These are phyloP conservation scores for Fusarium staphyleae DNA, from an alignment of 2,329 filamentous ascomycete genomes.

Conservation along the genomic window DNA sequence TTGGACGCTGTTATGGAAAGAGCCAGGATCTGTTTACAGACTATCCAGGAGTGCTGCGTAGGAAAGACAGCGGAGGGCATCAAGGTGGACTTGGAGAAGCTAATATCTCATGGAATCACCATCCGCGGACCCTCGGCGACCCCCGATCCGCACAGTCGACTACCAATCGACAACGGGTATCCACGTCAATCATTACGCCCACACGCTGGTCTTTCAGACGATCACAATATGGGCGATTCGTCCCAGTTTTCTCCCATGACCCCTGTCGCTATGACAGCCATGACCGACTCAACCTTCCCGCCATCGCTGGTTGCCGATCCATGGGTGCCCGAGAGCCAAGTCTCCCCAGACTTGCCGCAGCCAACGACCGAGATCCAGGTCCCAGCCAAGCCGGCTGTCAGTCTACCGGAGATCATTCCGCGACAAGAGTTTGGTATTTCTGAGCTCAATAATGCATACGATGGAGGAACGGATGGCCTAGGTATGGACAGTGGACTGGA, in stretches of 20 bases:
- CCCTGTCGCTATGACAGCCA: constrained; percentile 28
- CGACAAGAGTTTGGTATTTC: constrained; percentile 45
- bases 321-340: constrained; percentile 42
- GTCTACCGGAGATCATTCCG: constrained; percentile 32
- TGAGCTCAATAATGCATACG: constrained; percentile 59
- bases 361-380: constrained; percentile 28
- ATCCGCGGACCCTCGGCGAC: constrained; percentile 34
- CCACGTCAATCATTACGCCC: constrained; percentile 34
- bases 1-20: constrained; percentile 57
- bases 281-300: constrained; percentile 43
- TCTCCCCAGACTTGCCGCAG: constrained; percentile 37
- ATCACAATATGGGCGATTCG: constrained; percentile 40
- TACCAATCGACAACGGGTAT: constrained; percentile 34
- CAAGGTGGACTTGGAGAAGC: constrained; percentile 57
- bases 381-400: constrained; percentile 20
- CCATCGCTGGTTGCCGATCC: constrained; percentile 44
- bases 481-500: constrained; percentile 55
- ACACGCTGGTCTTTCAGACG: constrained; percentile 38
- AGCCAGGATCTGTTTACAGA: constrained; percentile 58
- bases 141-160: constrained; percentile 25
- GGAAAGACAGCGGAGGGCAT: constrained; percentile 59
- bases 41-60: constrained; percentile 59
- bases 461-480: constrained; percentile 56
- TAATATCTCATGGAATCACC: constrained; percentile 56
- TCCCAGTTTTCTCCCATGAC: constrained; percentile 30